Evolutionary conservation across 78 protist species (phyloP).

Genomic region (Emiliania huxleyi): DNA sequence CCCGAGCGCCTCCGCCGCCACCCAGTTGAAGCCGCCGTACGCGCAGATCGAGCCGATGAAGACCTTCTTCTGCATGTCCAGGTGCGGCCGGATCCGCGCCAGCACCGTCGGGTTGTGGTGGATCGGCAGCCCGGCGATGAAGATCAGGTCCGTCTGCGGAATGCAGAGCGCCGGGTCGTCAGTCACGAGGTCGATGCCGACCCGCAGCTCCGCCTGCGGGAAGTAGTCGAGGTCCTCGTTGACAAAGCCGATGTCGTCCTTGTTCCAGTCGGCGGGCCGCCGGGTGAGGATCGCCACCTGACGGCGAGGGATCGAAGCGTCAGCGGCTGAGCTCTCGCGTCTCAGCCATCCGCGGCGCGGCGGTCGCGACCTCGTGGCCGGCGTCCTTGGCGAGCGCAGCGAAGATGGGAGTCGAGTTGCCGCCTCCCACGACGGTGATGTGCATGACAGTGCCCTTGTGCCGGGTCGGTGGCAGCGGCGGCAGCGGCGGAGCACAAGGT

Average conservation of each 20-base stretch:
- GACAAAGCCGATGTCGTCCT: not conserved
- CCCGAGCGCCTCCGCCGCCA: slow-evolving; percentile 21
- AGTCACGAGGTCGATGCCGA: not conserved
- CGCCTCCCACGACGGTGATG: slow-evolving; percentile 26
- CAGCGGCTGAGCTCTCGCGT: too few relatives aligned
- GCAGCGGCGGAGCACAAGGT: too few relatives aligned
- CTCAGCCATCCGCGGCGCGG: too few relatives aligned
- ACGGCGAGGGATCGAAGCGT: too few relatives aligned
- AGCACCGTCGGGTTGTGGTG: slow-evolving; percentile 27
- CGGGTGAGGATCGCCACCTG: slow-evolving; percentile 22
- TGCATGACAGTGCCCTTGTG: too few relatives aligned
- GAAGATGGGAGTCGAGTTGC: slow-evolving; percentile 25
- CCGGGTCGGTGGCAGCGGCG: too few relatives aligned
- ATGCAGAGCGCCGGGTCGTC: not conserved
- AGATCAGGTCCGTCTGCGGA: not conserved
- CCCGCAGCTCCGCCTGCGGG: not conserved
- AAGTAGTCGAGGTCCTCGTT: not conserved
- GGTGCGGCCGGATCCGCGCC: not conserved
- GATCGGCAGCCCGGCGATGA: slow-evolving; percentile 7
- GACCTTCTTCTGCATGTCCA: not conserved
- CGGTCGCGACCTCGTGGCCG: not conserved
- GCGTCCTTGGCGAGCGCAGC: not conserved
- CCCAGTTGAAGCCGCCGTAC: slow-evolving; percentile 30
- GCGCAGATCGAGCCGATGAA: slow-evolving; percentile 30
- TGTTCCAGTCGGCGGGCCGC: not conserved